These are phyloP conservation scores for Phytophthora ohioensis DNA, from an alignment of 352 stramenopile species.

Conservation along the genomic window DNA sequence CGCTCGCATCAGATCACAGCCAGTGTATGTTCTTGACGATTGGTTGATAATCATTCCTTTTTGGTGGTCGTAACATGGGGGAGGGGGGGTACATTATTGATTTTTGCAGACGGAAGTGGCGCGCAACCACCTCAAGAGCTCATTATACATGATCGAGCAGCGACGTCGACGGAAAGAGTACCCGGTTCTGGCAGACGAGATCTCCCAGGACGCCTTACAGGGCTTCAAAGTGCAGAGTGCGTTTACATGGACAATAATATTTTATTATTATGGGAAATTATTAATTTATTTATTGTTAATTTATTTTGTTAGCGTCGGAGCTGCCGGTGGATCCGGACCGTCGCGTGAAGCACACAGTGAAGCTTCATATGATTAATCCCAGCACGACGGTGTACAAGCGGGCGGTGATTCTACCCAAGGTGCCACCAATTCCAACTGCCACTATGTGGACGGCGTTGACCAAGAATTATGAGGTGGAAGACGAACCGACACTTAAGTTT, in stretches of 20 bases:
- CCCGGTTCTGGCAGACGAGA: slow-evolving; percentile 31
- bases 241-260: slow-evolving; percentile 20
- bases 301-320: slow-evolving; percentile 54
- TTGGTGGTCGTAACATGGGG: slow-evolving; percentile 20
- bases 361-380: slow-evolving; percentile 42
- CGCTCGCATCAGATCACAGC: slow-evolving; percentile 59
- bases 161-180: slow-evolving; percentile 38
- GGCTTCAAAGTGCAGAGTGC: slow-evolving; percentile 59
- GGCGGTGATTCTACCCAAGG: slow-evolving; percentile 57
- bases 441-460: slow-evolving; percentile 86
- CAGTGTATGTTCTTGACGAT: slow-evolving; percentile 48
- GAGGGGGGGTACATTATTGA: neutral
- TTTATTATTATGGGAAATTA: slow-evolving; percentile 8
- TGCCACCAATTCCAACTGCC: slow-evolving; percentile 57
- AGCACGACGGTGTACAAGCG: slow-evolving; percentile 40
- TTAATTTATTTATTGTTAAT: slow-evolving; percentile 2
- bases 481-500: slow-evolving; percentile 84
- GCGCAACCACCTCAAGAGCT: slow-evolving; percentile 62
- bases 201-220: slow-evolving; percentile 51
- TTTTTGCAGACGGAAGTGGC: slow-evolving; percentile 58
- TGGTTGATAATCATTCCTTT: neutral
- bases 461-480: slow-evolving; percentile 88
- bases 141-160: slow-evolving; percentile 41
- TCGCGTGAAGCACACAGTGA: slow-evolving; percentile 28
- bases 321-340: slow-evolving; percentile 28